Conservation (phyloP, 192 early-diverging fungal genomes). For the Podila verticillata region DNA sequence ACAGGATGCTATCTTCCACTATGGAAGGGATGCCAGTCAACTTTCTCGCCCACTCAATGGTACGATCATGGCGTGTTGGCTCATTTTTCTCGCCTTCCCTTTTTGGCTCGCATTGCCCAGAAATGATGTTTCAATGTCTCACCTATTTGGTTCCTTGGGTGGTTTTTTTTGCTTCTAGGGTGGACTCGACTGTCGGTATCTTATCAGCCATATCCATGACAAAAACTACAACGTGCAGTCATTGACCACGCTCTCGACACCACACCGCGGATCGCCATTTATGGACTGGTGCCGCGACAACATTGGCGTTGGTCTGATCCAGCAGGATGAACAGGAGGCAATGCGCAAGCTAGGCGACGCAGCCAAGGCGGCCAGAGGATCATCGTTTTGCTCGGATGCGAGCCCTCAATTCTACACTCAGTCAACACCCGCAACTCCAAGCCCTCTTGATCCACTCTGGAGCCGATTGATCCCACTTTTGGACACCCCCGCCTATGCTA, state of each 20-base stretch:
- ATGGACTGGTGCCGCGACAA: conserved; percentile 96
- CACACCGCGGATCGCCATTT: conserved; percentile 91
- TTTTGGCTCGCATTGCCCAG: too few relatives aligned
- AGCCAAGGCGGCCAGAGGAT: conserved; percentile 35
- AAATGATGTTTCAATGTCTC: neutral
- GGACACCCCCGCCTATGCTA: conserved; percentile 92
- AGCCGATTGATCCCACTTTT: conserved; percentile 73
- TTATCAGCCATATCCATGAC: conserved; percentile 84
- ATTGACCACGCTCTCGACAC: conserved; percentile 92
- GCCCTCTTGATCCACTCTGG: conserved; percentile 48
- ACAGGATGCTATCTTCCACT: conserved; percentile 68
- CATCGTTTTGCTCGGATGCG: conserved; percentile 13
- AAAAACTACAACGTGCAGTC: conserved; percentile 78
- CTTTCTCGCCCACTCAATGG: conserved; percentile 94
- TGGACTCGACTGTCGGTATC: conserved; percentile 92
- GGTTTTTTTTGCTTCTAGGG: too few relatives aligned
- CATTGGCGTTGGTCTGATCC: conserved; percentile 78
- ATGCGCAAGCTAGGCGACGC: conserved; percentile 41
- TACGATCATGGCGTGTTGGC: conserved; percentile 25
- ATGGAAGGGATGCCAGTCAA: conserved; percentile 73
- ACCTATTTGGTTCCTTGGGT: neutral
- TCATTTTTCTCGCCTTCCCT: neutral
- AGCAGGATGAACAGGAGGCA: conserved; percentile 45
- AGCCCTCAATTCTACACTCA: neutral
- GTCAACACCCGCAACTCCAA: conserved; percentile 1